Percentiles rank a stretch among this genome's conserved stretches.
Evolutionary conservation across 768 basidiomycete genomes (phyloP).

Genomic region (Rhodocollybia butyracea): DNA sequence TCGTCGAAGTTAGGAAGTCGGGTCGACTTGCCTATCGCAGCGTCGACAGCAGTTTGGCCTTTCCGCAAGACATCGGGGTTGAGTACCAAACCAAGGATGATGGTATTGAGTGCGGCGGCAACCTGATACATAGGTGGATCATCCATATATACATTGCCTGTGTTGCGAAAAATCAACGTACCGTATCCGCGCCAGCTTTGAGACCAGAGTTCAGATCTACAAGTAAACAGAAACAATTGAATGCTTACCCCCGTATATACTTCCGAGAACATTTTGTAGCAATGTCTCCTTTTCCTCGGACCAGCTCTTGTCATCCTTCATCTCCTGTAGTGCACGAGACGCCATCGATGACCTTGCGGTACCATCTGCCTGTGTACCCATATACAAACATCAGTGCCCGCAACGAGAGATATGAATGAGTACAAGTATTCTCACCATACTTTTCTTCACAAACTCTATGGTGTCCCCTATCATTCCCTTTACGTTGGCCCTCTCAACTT

Average conservation of each 20-base stretch:
- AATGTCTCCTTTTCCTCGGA: conserved; percentile 5
- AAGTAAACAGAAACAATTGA: background rate
- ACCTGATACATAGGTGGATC: background rate
- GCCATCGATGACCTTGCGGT: conserved; percentile 15
- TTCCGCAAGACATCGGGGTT: conserved; percentile 13
- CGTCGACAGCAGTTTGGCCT: conserved; percentile 23
- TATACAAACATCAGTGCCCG: no score
- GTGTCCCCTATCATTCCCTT: background rate
- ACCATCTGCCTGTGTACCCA: conserved; percentile 14
- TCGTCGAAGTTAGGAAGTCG: conserved; percentile 15
- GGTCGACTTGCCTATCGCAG: conserved; percentile 9
- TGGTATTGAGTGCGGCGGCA: background rate
- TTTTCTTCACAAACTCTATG: background rate
- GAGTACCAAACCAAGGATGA: conserved; percentile 17
- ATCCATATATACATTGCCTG: background rate
- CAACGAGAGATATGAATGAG: no score
- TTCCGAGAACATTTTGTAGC: background rate
- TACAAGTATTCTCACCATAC: background rate
- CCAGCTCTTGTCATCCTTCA: conserved; percentile 8
- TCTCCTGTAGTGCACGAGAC: conserved; percentile 11
- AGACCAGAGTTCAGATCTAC: background rate
- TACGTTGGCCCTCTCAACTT: background rate
- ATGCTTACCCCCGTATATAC: background rate
- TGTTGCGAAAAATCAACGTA: background rate
- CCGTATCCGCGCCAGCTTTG: background rate